A percentile compares a stretch with the other conserved stretches of the same genome.
These are phyloP conservation scores for Tephrocybe sp. DNA, from an alignment of 768 basidiomycete species.

Conservation along the genomic window DNA sequence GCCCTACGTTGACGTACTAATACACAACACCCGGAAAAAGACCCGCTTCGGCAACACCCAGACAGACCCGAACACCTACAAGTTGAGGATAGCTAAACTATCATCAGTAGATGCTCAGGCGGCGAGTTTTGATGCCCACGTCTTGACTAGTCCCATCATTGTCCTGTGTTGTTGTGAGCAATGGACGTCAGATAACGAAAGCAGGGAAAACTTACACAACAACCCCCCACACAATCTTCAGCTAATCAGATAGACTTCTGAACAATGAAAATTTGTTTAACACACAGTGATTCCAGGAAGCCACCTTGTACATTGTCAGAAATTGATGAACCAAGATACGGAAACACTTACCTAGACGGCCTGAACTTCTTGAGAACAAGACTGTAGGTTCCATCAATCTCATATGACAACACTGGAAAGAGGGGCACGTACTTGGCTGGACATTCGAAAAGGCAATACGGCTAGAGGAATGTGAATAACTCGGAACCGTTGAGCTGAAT, in stretches of 20 bases:
- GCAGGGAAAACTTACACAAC: constrained; percentile 46
- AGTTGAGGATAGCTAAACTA: constrained; percentile 56
- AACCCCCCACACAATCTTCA: constrained; percentile 61
- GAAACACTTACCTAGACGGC: constrained; percentile 51
- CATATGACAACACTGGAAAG: not conserved
- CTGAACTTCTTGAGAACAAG: constrained; percentile 62
- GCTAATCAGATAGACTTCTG: not conserved
- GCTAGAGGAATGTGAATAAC: constrained; percentile 29
- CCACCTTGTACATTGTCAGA: constrained; percentile 39
- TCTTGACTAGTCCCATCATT: constrained; percentile 68
- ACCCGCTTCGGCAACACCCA: constrained; percentile 70
- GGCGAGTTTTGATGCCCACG: constrained; percentile 34
- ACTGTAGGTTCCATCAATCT: constrained; percentile 23
- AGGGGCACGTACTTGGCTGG: constrained; percentile 59
- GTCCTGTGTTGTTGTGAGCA: constrained; percentile 37
- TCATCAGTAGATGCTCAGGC: too few species aligned
- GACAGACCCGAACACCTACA: constrained; percentile 53
- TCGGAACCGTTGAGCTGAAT: not conserved
- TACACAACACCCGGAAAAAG: constrained; percentile 74
- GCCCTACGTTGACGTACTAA: constrained; percentile 44
- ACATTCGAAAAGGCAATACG: constrained; percentile 65
- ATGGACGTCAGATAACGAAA: not conserved
- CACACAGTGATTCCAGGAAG: constrained; percentile 64
- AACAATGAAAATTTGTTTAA: not conserved
- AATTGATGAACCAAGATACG: not conserved